These are phyloP conservation scores for Garcia nutans DNA, from an alignment of 345 rosid species.

Conservation along the genomic window DNA sequence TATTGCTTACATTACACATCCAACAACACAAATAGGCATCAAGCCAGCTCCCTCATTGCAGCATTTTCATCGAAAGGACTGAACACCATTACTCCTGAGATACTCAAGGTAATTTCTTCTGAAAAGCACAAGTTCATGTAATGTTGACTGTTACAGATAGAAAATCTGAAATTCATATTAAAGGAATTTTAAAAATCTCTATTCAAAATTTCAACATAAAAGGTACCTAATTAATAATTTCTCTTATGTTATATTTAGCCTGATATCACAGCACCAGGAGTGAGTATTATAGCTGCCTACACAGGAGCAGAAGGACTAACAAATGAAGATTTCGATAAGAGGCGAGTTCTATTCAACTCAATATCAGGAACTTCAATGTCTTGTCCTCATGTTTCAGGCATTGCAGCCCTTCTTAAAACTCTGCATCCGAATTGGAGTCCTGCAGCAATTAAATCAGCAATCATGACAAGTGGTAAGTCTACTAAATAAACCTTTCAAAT, in stretches of 20 bases:
- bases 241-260: conserved; percentile 19
- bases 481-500: neutral
- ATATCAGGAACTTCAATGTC: conserved; percentile 38
- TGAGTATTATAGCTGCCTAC: conserved; percentile 31
- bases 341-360: conserved; percentile 26
- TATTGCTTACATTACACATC: conserved; percentile 20
- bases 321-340: conserved; percentile 24
- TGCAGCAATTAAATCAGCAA: conserved; percentile 33
- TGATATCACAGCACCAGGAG: conserved; percentile 36
- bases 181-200: too few relatives aligned
- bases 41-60: conserved; percentile 32
- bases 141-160: too few relatives aligned
- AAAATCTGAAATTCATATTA: too few relatives aligned
- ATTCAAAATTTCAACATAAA: too few relatives aligned
- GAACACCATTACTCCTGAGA: conserved; percentile 20
- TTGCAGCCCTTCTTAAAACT: conserved; percentile 29
- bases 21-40: conserved; percentile 10
- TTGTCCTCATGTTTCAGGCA: conserved; percentile 37
- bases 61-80: conserved; percentile 36
- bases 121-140: too few relatives aligned
- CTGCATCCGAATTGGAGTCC: conserved; percentile 33
- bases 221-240: too few relatives aligned
- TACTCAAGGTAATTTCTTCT: conserved; percentile 22
- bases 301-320: conserved; percentile 31
- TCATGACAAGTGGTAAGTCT: conserved; percentile 34